A percentile compares a stretch with the other conserved stretches of the same genome.
These are phyloP conservation scores for Macroventuria anomochaeta DNA, from an alignment of 2,329 filamentous ascomycete species.

Conservation along the genomic window DNA sequence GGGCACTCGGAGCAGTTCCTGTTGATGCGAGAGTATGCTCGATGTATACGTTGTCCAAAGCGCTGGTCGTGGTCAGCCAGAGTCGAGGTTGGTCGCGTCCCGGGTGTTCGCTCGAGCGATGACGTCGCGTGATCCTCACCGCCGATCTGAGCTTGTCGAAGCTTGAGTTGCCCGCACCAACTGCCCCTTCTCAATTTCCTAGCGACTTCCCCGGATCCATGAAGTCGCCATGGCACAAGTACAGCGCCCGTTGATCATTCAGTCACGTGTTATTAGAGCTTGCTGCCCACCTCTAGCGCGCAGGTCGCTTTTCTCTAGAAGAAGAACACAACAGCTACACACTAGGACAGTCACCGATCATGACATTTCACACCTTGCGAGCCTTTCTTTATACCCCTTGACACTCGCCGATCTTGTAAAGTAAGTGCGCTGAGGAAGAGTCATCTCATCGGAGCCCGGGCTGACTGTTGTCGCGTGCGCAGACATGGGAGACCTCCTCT, in stretches of 20 bases:
- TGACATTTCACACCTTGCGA: conserved; percentile 79
- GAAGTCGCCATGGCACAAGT: conserved; percentile 36
- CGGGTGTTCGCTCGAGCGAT: no score
- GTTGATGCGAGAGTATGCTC: no score
- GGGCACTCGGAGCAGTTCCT: no score
- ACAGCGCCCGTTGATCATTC: conserved; percentile 45
- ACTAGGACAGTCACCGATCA: conserved; percentile 65
- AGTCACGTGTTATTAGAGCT: conserved; percentile 46
- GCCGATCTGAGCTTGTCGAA: conserved; percentile 15
- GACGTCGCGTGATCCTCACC: conserved; percentile 5
- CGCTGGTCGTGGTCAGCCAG: no score
- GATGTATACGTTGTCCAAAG: no score
- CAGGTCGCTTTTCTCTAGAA: conserved; percentile 25
- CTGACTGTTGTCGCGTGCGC: conserved; percentile 22
- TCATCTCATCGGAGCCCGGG: not conserved
- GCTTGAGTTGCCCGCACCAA: conserved; percentile 9
- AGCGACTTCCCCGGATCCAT: not conserved
- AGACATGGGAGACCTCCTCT: conserved; percentile 84
- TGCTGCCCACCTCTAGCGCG: conserved; percentile 38
- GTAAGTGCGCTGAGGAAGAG: conserved; percentile 55
- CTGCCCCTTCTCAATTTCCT: not conserved
- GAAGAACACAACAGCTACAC: conserved; percentile 33
- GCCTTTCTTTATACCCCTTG: conserved; percentile 77
- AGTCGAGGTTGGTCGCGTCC: no score
- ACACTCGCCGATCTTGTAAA: conserved; percentile 88